These are phyloP conservation scores for Trypanosoma vivax DNA, from an alignment of 208 protist genomes.

Conservation along the genomic window DNA sequence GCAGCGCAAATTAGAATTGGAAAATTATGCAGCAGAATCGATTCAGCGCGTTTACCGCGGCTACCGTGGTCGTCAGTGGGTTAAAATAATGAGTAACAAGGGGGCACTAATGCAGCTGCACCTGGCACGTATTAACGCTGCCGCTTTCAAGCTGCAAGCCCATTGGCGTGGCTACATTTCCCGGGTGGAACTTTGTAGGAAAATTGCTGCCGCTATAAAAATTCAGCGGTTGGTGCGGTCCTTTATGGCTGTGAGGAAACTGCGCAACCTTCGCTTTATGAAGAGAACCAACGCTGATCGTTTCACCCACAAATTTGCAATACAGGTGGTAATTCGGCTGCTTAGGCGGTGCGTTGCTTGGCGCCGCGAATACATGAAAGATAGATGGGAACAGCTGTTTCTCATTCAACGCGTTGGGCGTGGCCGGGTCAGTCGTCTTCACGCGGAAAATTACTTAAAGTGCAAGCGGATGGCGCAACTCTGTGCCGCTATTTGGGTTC, in stretches of 20 bases:
- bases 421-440: conserved; percentile 11
- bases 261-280: conserved; percentile 10
- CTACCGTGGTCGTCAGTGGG: conserved; percentile 19
- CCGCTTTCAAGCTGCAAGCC: conserved; percentile 30
- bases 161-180: conserved; percentile 22
- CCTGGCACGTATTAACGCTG: conserved; percentile 5
- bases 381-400: conserved; percentile 4
- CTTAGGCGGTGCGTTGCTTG: conserved; percentile 10
- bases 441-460: neutral
- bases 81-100: conserved; percentile 28
- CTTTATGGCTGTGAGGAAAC: conserved; percentile 5
- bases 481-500: neutral
- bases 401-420: conserved; percentile 19
- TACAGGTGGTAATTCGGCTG: conserved; percentile 13
- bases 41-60: conserved; percentile 36
- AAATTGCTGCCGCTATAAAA: conserved; percentile 14
- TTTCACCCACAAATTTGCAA: conserved; percentile 7
- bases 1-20: conserved; percentile 6
- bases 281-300: neutral
- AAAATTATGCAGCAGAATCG: conserved; percentile 23
- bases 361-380: conserved; percentile 9
- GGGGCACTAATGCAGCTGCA: conserved; percentile 20
- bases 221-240: conserved; percentile 44
- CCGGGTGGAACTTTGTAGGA: conserved; percentile 10
- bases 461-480: neutral